phyloP scores from a whole-genome alignment of 208 protist genomes.

The Crithidia acanthocephali region DNA sequence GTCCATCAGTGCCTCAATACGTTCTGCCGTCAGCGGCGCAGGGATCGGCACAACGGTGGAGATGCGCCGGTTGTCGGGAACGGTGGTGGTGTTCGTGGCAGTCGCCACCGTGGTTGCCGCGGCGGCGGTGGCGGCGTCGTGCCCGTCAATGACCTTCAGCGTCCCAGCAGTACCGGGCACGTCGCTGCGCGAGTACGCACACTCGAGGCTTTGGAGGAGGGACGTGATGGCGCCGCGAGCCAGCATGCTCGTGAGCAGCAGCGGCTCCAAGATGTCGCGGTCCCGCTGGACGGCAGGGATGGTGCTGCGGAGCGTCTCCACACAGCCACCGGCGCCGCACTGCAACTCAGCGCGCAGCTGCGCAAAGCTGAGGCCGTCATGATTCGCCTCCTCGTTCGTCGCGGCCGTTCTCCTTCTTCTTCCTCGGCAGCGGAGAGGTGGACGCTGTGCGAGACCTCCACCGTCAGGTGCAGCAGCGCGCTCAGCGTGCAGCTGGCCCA shows the following conservation, averaged over 20 bases:
- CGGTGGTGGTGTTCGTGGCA: background rate
- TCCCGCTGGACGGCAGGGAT: constrained; percentile 15
- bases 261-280: constrained; percentile 28
- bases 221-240: constrained; percentile 22
- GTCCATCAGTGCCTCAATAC: constrained; percentile 30
- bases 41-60: background rate
- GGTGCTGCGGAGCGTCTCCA: constrained; percentile 17
- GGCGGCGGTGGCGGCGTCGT: background rate
- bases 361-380: constrained; percentile 1
- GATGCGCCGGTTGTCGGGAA: constrained; percentile 6
- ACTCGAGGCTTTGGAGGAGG: constrained; percentile 20
- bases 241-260: constrained; percentile 38
- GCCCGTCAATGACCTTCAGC: background rate
- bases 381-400: background rate
- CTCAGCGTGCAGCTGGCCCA: constrained; percentile 26
- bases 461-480: constrained; percentile 20
- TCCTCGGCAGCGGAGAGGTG: constrained; percentile 8
- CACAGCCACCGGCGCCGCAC: background rate
- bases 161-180: background rate
- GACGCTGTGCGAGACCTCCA: constrained; percentile 21
- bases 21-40: constrained; percentile 15
- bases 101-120: background rate
- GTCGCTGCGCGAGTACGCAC: background rate
- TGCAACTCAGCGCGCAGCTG: constrained; percentile 13
- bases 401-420: background rate